Percentiles rank a stretch among this genome's conserved stretches.
Evolutionary conservation across 2,329 filamentous ascomycete species (phyloP).

Genomic region (Sordariomycetes sp.): DNA sequence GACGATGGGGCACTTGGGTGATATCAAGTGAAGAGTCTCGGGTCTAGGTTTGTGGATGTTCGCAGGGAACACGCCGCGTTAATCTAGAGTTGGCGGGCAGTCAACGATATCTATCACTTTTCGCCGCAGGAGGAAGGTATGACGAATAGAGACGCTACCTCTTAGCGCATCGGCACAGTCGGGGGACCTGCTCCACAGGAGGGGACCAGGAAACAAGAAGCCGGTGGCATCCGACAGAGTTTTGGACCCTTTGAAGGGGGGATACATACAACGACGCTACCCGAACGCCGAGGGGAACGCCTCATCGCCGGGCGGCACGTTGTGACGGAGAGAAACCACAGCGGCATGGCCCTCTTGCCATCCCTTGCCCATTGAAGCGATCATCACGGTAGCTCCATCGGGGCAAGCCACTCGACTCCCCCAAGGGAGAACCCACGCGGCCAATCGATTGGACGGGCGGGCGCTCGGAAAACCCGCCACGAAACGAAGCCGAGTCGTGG

Average conservation of each 20-base stretch:
- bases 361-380: too few relatives aligned
- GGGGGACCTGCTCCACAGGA: neutral
- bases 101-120: neutral
- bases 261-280: neutral
- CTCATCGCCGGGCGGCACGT: neutral
- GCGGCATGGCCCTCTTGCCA: neutral
- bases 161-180: neutral
- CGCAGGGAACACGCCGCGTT: neutral
- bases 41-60: neutral
- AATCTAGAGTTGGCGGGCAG: neutral
- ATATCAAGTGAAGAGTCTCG: neutral
- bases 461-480: neutral
- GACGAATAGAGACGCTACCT: neutral
- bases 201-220: neutral
- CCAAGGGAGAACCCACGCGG: neutral
- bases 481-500: neutral
- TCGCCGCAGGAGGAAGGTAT: neutral
- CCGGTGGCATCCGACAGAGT: neutral
- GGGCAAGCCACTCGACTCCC: neutral
- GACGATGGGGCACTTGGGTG: neutral
- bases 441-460: neutral
- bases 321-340: neutral
- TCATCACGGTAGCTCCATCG: too few relatives aligned
- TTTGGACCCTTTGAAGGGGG: neutral
- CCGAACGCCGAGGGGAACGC: neutral